Evolutionary conservation across 176 grass and related monocot species (phyloP), one percentile per base, ranked within the genome.

Genomic region (Phoenix dactylifera): DNA sequence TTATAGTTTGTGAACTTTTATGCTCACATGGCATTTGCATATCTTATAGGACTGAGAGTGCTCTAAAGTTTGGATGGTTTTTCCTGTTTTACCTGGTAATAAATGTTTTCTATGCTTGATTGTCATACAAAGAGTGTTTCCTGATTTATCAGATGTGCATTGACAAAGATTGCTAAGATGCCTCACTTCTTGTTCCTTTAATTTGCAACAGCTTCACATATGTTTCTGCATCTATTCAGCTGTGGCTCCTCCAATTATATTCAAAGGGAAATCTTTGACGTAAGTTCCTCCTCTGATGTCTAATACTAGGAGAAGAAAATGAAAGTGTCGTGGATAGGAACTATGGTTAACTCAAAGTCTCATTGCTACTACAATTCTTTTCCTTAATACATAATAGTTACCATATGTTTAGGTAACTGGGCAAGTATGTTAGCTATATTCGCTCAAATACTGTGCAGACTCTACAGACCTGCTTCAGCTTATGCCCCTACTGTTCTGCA

Each of bases 191-290:
- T 54, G 50, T 35, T 54, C 28, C 39, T 26, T 59, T 58, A 59
- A 66, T 29, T 5, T 24, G 19, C 55, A 76, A 35, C 81, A 98
- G 94, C 52, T 98, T 64, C 94, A 98, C 74, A 89, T 98, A 80
- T 50, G 73, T 80, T 98, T 98, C 49, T 75, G 78, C 9, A 52
- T 98, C 54, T 92, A 71, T 80, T 76, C 94, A 66, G 88, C 94
- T 26, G 88, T 98, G 74, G 94, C 94, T 79, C 84, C 88, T 72
- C 94, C 94, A 49, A 76, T 90, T 68, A 59, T 98, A 68, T 98
- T 98, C 35, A 83, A 98, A 71, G 94, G 94, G 59, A 98, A 98
- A 78, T 98, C 88, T 54, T 80, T 98, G 79, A 86, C 94, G 84
- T 98, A 89, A 92, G 94, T 79, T 72, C 6, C 32, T 59, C 2